Evolutionary conservation across 768 basidiomycete species (phyloP).

Genomic region (Xerocomus potaroensis): DNA sequence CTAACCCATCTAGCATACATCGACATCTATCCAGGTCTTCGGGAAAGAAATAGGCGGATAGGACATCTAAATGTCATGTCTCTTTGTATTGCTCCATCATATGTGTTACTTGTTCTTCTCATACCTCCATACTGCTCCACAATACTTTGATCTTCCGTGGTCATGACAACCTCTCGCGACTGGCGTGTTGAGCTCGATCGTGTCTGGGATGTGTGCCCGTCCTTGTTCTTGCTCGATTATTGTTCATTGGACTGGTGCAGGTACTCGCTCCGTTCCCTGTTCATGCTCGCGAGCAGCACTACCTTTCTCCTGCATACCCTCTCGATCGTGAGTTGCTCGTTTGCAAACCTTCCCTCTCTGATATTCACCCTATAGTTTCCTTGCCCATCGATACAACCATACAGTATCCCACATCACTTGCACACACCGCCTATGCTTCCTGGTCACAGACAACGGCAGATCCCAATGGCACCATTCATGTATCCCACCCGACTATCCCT

Average conservation of each 20-base stretch:
- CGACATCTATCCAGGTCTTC: slow-evolving; percentile 48
- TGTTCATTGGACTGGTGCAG: slow-evolving; percentile 31
- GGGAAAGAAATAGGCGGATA: slow-evolving; percentile 56
- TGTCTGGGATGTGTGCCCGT: slow-evolving; percentile 26
- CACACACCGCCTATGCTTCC: slow-evolving; percentile 39
- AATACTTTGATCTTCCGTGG: too few relatives aligned
- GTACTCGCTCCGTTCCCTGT: slow-evolving; percentile 82
- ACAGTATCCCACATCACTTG: slow-evolving; percentile 57
- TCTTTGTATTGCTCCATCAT: not conserved
- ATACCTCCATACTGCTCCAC: too few relatives aligned
- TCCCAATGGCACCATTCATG: slow-evolving; percentile 44
- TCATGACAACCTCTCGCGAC: too few relatives aligned
- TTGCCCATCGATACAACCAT: slow-evolving; percentile 7
- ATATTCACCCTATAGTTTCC: slow-evolving; percentile 8
- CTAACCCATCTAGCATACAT: slow-evolving; percentile 2
- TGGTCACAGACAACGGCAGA: slow-evolving; percentile 50
- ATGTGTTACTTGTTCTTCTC: too few relatives aligned
- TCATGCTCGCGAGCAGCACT: slow-evolving; percentile 80
- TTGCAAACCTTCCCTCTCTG: not conserved
- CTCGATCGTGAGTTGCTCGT: slow-evolving; percentile 48
- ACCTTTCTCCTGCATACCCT: slow-evolving; percentile 74
- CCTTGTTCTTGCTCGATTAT: not conserved
- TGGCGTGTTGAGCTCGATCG: slow-evolving; percentile 26
- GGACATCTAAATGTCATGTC: not conserved
- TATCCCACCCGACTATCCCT: slow-evolving; percentile 66